Conservation (phyloP, 2,329 filamentous ascomycete genomes). For the Exophiala bonariae region DNA sequence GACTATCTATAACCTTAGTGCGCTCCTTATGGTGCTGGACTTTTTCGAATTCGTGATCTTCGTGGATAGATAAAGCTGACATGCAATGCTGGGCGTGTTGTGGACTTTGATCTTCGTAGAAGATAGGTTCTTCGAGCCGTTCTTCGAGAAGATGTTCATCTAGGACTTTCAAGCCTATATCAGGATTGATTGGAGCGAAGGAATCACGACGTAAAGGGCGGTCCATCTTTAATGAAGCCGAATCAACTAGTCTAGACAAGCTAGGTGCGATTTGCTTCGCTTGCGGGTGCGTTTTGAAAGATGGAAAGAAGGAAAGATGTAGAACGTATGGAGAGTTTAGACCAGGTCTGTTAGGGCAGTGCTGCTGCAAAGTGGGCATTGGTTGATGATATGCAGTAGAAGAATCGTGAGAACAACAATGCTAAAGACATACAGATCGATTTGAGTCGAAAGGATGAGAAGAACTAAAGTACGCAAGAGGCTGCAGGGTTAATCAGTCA, state of each 20-base stretch:
- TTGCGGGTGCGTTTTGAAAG: slow-evolving; percentile 18
- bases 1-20: slow-evolving; percentile 3
- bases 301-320: neutral
- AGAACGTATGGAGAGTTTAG: slow-evolving; percentile 2
- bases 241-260: slow-evolving; percentile 16
- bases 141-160: slow-evolving; percentile 8
- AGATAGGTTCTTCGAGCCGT: slow-evolving; percentile 5
- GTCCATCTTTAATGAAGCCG: slow-evolving; percentile 11
- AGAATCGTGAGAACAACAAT: neutral
- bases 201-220: slow-evolving; percentile 18
- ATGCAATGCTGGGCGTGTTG: slow-evolving; percentile 19
- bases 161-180: neutral
- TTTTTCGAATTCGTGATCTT: slow-evolving; percentile 7
- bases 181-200: slow-evolving; percentile 14
- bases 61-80: slow-evolving; percentile 16
- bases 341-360: slow-evolving; percentile 11
- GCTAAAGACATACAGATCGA: neutral
- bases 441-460: neutral
- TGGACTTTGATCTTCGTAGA: slow-evolving; percentile 19
- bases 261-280: slow-evolving; percentile 12
- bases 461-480: neutral
- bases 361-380: slow-evolving; percentile 2
- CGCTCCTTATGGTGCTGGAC: slow-evolving; percentile 12
- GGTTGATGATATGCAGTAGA: slow-evolving; percentile 2
- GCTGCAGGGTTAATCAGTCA: too few species aligned